A percentile compares a stretch with the other conserved stretches of the same genome.
phyloP scores from a whole-genome alignment of 176 grass and related monocot species.

The Elymus sibiricus region DNA sequence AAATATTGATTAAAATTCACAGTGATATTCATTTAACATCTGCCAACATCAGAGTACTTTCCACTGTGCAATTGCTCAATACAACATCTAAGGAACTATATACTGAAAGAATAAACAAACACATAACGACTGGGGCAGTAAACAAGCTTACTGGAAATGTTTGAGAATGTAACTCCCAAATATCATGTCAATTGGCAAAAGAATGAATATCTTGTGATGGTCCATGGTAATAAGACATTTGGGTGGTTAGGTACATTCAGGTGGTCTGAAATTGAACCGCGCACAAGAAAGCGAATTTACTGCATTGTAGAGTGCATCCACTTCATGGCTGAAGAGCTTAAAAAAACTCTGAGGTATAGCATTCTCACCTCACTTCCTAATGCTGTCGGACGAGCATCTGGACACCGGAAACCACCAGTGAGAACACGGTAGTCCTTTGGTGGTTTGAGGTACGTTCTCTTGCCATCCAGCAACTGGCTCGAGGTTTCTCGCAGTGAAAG shows the following conservation, averaged over 20 bases:
- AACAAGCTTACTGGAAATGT: neutral
- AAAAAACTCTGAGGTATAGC: neutral
- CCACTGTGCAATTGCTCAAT: neutral
- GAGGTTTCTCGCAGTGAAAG: neutral
- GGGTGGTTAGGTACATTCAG: neutral
- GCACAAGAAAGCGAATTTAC: neutral
- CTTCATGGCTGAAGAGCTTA: neutral
- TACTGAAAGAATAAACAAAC: neutral
- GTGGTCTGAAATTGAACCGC: neutral
- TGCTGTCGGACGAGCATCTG: neutral
- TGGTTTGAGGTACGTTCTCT: neutral
- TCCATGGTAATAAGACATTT: neutral
- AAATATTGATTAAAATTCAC: neutral
- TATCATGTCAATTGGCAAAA: neutral
- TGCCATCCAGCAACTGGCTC: neutral
- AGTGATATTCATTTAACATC: neutral
- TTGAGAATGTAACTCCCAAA: neutral
- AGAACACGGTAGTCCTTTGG: neutral
- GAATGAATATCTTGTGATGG: neutral
- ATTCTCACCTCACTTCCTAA: slow-evolving; percentile 4
- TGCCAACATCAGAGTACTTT: neutral
- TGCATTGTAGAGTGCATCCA: neutral
- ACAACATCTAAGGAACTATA: neutral
- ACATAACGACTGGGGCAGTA: neutral
- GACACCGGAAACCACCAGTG: neutral